Conservation (phyloP, 2,329 filamentous ascomycete genomes). For the Cordyceps tenuipes region DNA sequence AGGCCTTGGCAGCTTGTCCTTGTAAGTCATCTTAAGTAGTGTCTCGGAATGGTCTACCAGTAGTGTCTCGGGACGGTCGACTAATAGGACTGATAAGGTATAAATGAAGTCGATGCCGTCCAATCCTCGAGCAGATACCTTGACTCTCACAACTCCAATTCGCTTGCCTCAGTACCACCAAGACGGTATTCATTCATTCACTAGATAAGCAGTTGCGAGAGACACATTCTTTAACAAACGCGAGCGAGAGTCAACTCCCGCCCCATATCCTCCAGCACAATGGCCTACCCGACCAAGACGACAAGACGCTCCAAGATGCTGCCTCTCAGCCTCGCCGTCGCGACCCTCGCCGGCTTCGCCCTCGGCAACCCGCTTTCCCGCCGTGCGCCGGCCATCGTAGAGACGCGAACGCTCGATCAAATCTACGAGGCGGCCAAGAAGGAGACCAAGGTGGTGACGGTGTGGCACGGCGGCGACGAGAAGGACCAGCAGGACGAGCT, state of each 20-base stretch:
- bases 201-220: neutral
- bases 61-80: too few species aligned
- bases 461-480: slow-evolving; percentile 44
- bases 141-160: neutral
- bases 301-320: neutral
- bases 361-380: neutral
- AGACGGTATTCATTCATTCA: neutral
- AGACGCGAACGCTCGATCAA: slow-evolving; percentile 39
- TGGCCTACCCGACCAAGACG: neutral
- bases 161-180: neutral
- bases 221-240: neutral
- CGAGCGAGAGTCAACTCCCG: neutral
- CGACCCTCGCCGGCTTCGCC: neutral
- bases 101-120: neutral
- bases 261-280: neutral
- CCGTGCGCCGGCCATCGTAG: slow-evolving; percentile 15
- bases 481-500: slow-evolving; percentile 28
- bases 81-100: neutral
- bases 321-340: neutral
- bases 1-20: neutral
- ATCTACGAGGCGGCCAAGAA: slow-evolving; percentile 42
- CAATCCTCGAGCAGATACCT: neutral
- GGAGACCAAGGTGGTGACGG: slow-evolving; percentile 31
- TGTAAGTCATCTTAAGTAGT: neutral
- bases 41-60: neutral